Evolutionary conservation across 192 early-diverging fungal species (phyloP), one percentile per base, ranked within the genome.

Genomic region (Coemansia sp.): DNA sequence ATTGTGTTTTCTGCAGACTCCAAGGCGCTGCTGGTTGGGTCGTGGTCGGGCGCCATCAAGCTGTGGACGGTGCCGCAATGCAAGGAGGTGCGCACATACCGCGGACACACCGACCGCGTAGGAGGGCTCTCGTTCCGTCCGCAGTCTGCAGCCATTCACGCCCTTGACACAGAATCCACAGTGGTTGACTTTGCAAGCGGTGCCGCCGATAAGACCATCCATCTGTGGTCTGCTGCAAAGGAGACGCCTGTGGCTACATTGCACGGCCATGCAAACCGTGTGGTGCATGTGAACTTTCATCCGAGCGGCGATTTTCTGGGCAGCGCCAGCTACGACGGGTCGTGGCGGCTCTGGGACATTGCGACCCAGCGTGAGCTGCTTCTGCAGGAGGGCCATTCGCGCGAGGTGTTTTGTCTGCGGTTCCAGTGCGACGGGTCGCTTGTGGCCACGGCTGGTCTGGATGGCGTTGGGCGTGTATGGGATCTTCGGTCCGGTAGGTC

Each of bases 331-430:
- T 82, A 71, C 57, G 97, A 99, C 70, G 88, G 87, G 42, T 93
- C 94, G 15, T 99, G 97, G 97, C 85, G 97, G 54, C 85, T 99
- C n/a, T 99, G 95, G 94, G 97, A 99, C 74, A 84, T 90, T 18
- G 87, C 91, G 49, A 87, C 89, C 0, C 77, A 84, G 45, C 64
- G 85, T 40, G 95, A 95, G 62, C 72, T 99, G 2, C 65, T 99
- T 43, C 74, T 93, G 57, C 97, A 99, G 67, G 93, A 97, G 67
- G 97, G 97, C 12, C 97, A 99, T 76, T 91, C 95, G 15, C 85
- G 88, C 26, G 95, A 98, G 79, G 90, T 99, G 1, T 98, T 95
- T 85, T 88, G 91, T 2, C 86, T 99, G 63, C 87, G 87, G 13
- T 97, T 99, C 68, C 97, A 99, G 70, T 71, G 85, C 55, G 97